Base-by-base conservation (phyloP, 2,329 filamentous ascomycete genomes). In the Stachybotrys chlorohalonatus region DNA sequence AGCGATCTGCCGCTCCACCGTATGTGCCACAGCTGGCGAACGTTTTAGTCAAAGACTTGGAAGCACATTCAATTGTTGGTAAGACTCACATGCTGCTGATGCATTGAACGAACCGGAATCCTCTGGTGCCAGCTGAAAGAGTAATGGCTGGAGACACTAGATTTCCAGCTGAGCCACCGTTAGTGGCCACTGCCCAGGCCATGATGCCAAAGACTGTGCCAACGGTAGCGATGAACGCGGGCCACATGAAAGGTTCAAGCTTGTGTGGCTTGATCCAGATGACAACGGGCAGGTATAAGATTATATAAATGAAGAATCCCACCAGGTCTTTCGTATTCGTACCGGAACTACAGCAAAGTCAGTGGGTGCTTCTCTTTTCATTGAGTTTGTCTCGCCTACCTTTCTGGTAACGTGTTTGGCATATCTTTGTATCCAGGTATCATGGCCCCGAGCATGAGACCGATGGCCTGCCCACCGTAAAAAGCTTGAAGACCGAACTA, bases 231-330 rank as follows among this genome's bases (percentile, higher is more conserved):
- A 52, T 46, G 17, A 52, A 52, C 24, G 51, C 51, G 11, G 51
- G 51, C 51, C 51, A 52, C 36, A 52, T 52, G 51, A 30, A 52
- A 16, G n/a, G 42, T 36, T 52, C 39, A 31, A 52, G 51, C n/a
- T 52, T 52, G 39, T 52, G 51, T n/a, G 51, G 51, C 39, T 52
- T 52, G 32, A 52, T 47, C 51, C 51, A 52, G 32, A 52, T 52
- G 50, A 52, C 39, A 5, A 52, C 50, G 13, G 50, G 50, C 15
- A 52, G 46, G 39, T 52, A 52, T 2, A 52, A 17, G 39, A 52
- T 52, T 32, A 47, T 47, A 16, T 52, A 46, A 6, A 52, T 45
- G 51, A 47, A 52, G 51, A 52, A 46, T 11, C 51, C 39, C 36
- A 52, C 51, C 1, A 52, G 32, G 17, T 52, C 51, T 17, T 52